A percentile compares a stretch with the other conserved stretches of the same genome.
Conservation (phyloP, 75 land plant genomes). For the Chamaecyparis obtusa region DNA sequence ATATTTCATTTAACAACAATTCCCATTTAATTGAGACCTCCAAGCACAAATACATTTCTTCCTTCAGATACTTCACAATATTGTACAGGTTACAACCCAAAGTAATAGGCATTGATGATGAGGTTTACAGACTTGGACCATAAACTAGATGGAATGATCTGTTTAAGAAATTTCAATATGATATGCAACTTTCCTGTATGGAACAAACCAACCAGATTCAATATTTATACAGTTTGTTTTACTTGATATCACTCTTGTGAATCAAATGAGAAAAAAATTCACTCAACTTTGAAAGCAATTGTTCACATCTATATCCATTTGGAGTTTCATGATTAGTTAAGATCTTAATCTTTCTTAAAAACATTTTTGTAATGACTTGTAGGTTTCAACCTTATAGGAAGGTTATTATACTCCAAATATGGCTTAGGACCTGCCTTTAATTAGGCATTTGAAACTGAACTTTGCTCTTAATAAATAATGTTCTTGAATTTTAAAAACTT, state of each 20-base stretch:
- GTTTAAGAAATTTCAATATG: not conserved
- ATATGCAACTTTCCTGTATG: not conserved
- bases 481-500: too few relatives aligned
- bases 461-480: too few relatives aligned
- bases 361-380: not conserved
- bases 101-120: not conserved
- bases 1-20: not conserved
- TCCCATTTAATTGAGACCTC: not conserved
- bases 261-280: not conserved
- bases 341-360: not conserved
- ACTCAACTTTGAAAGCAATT: not conserved
- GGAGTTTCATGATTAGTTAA: not conserved
- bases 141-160: not conserved
- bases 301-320: not conserved
- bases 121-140: not conserved
- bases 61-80: not conserved
- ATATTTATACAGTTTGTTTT: not conserved
- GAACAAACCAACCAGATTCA: not conserved
- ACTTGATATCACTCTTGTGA: not conserved
- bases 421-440: not conserved
- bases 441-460: not conserved
- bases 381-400: not conserved
- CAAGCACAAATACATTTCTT: not conserved
- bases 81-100: not conserved
- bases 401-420: not conserved